phyloP scores from a whole-genome alignment of 805 yeast genomes.

The Kazachstania kunashirensis region DNA sequence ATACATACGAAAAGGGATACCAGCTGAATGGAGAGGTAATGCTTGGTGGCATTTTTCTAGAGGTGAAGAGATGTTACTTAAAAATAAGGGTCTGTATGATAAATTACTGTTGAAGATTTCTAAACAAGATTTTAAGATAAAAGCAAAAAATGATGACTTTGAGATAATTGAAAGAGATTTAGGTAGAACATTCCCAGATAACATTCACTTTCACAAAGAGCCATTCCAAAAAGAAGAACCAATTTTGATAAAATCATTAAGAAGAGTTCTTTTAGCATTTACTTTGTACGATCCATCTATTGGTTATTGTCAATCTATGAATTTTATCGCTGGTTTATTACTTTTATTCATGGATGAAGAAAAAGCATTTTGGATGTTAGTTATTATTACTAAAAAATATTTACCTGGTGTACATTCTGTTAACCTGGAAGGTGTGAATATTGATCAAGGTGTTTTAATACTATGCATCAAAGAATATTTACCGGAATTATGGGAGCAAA shows the following conservation, averaged over 20 bases:
- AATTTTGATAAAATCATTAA: constrained; percentile 53
- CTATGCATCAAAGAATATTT: constrained; percentile 72
- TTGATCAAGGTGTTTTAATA: constrained; percentile 91
- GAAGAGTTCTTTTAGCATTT: constrained; percentile 77
- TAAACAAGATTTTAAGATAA: constrained; percentile 4
- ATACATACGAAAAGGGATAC: constrained; percentile 81
- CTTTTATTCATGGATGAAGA: constrained; percentile 85
- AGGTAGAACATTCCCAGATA: constrained; percentile 92
- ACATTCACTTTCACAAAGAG: constrained; percentile 58
- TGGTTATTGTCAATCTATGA: constrained; percentile 93
- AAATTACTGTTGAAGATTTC: constrained; percentile 50
- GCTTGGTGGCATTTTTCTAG: constrained; percentile 95
- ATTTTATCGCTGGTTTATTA: constrained; percentile 81
- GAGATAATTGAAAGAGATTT: constrained; percentile 92
- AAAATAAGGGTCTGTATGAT: constrained; percentile 69
- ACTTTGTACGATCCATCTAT: constrained; percentile 77
- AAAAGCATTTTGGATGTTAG: constrained; percentile 90
- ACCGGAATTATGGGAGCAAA: constrained; percentile 67
- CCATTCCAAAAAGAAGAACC: constrained; percentile 39
- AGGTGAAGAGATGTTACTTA: constrained; percentile 63
- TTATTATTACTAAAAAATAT: constrained; percentile 72
- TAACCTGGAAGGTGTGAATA: constrained; percentile 84
- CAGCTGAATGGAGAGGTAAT: constrained; percentile 93
- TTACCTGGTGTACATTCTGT: constrained; percentile 87
- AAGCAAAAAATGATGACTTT: constrained; percentile 39